These are phyloP conservation scores for Allantophomopsis cytisporea DNA, from an alignment of 2,329 filamentous ascomycete genomes.

Conservation along the genomic window DNA sequence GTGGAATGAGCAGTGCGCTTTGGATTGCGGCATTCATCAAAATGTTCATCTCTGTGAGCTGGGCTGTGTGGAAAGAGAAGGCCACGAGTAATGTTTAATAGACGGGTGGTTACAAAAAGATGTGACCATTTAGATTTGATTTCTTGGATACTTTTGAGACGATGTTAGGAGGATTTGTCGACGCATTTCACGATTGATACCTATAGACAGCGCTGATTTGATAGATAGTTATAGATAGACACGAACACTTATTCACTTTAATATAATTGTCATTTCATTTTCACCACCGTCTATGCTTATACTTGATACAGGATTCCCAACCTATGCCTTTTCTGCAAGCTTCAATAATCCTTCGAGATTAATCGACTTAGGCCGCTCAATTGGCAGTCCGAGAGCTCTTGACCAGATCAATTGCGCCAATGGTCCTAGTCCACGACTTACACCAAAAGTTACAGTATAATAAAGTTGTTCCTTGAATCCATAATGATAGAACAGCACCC, in stretches of 20 bases:
- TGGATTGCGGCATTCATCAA: slow-evolving; percentile 35
- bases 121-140: too few species aligned
- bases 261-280: too few species aligned
- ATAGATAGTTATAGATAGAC: too few species aligned
- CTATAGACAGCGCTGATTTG: too few species aligned
- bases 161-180: too few species aligned
- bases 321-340: slow-evolving; percentile 29
- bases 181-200: too few species aligned
- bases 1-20: slow-evolving; percentile 34
- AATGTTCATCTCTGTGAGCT: slow-evolving; percentile 36
- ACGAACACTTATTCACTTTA: too few species aligned
- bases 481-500: slow-evolving; percentile 95
- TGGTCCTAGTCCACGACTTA: slow-evolving; percentile 65
- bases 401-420: slow-evolving; percentile 96
- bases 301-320: not conserved
- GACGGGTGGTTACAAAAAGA: too few species aligned
- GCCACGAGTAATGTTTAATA: too few species aligned
- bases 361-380: slow-evolving; percentile 96
- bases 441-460: slow-evolving; percentile 66
- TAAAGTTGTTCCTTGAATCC: slow-evolving; percentile 96
- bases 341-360: slow-evolving; percentile 79
- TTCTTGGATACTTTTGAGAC: too few species aligned
- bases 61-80: slow-evolving; percentile 46
- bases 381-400: slow-evolving; percentile 80
- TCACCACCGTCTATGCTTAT: too few species aligned